phyloP scores from a whole-genome alignment of 2,329 filamentous ascomycete species.

The Parastagonospora avenae region DNA sequence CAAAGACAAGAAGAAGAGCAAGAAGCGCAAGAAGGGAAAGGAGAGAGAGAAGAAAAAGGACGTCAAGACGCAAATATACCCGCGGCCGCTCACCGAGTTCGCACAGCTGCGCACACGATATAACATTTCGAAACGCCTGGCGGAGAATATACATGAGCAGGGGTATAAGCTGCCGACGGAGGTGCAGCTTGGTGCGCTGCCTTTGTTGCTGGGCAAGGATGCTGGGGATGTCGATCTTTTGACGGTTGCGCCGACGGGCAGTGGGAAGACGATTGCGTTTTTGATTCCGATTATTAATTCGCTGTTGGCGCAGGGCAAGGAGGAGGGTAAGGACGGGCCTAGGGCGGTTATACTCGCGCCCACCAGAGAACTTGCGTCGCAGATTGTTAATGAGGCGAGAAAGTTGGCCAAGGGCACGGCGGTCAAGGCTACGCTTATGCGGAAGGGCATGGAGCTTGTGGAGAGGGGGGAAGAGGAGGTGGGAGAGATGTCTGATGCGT shows the following conservation, averaged over 20 bases:
- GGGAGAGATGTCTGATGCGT: constrained; percentile 45
- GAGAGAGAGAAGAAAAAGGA: constrained; percentile 54
- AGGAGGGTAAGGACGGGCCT: constrained; percentile 28
- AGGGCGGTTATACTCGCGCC: constrained; percentile 55
- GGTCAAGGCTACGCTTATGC: constrained; percentile 79
- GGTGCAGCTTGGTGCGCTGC: constrained; percentile 86
- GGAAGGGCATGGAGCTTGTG: constrained; percentile 77
- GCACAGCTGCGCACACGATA: constrained; percentile 72
- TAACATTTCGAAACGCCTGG: constrained; percentile 73
- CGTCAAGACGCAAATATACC: constrained; percentile 68
- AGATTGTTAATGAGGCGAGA: constrained; percentile 71
- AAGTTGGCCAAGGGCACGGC: constrained; percentile 80
- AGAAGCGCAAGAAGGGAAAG: constrained; percentile 52
- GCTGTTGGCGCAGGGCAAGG: constrained; percentile 53
- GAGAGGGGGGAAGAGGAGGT: constrained; percentile 48
- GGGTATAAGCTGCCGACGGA: constrained; percentile 89
- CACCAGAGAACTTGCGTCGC: constrained; percentile 56
- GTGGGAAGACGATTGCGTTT: constrained; percentile 94
- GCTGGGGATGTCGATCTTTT: constrained; percentile 71
- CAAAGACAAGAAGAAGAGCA: constrained; percentile 59
- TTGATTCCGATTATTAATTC: constrained; percentile 84
- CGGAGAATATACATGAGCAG: constrained; percentile 80
- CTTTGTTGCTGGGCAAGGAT: constrained; percentile 69
- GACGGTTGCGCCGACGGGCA: constrained; percentile 90
- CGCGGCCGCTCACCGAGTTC: constrained; percentile 81